phyloP scores from a whole-genome alignment of 1,284 basidiomycete genomes.

The Butyriboletus appendiculatus region DNA sequence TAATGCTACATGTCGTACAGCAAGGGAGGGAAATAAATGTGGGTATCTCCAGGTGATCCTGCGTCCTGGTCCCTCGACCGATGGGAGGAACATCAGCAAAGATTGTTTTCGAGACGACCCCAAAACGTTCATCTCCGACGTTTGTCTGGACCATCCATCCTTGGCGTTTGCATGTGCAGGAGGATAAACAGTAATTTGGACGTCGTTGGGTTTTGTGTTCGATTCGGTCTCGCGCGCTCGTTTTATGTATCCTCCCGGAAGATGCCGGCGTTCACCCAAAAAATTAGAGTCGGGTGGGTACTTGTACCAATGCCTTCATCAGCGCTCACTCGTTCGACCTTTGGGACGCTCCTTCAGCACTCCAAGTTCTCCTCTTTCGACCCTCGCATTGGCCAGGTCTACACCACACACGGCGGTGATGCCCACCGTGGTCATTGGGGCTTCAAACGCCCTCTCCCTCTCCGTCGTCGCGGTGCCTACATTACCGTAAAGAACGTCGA shows the following conservation, averaged over 20 bases:
- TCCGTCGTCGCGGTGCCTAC: constrained; percentile 60
- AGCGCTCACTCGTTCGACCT: constrained; percentile 54
- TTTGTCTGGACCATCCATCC: constrained; percentile 86
- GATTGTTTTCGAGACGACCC: constrained; percentile 83
- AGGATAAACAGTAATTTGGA: constrained; percentile 80
- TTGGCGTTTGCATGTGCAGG: constrained; percentile 44
- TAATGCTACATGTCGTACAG: constrained; percentile 17
- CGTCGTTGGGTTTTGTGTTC: constrained; percentile 43
- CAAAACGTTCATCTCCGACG: constrained; percentile 62
- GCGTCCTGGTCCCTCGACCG: constrained; percentile 86
- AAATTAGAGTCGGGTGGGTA: neutral
- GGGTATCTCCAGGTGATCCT: constrained; percentile 83
- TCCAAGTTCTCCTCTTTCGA: constrained; percentile 80
- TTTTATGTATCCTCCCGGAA: constrained; percentile 25
- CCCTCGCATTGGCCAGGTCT: constrained; percentile 70
- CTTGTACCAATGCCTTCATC: constrained; percentile 34
- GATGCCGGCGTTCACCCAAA: constrained; percentile 23
- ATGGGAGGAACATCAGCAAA: constrained; percentile 82
- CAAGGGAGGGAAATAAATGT: constrained; percentile 34
- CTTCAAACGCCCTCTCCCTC: constrained; percentile 71
- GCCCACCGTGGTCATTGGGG: constrained; percentile 77
- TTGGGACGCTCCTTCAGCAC: constrained; percentile 68
- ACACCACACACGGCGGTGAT: constrained; percentile 65
- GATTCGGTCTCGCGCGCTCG: neutral
- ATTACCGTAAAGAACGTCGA: constrained; percentile 65